A percentile compares a stretch with the other conserved stretches of the same genome.
Conservation (phyloP, 495 filamentous ascomycete genomes). For the Hypoxylon crocopeplum region DNA sequence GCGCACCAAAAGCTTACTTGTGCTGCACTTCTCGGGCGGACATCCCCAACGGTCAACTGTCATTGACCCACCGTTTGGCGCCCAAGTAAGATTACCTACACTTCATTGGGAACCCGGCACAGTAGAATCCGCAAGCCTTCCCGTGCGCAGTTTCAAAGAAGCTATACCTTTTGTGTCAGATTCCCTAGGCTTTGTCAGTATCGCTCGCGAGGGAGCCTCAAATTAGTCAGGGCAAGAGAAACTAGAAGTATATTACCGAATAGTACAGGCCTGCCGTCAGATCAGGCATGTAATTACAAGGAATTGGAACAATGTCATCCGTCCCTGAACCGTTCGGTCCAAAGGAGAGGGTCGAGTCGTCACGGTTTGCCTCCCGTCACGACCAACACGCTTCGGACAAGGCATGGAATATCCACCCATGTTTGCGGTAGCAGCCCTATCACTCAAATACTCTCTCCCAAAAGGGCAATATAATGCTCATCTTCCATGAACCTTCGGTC, state of each 20-base stretch:
- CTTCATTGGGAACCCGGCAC: conserved; percentile 31
- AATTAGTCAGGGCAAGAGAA: conserved; percentile 20
- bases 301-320: conserved; percentile 3
- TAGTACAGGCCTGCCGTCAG: conserved; percentile 10
- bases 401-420: conserved; percentile 36
- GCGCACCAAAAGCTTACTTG: conserved; percentile 35
- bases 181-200: conserved; percentile 13
- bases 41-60: conserved; percentile 44
- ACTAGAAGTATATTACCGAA: conserved; percentile 8
- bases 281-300: conserved; percentile 13
- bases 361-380: conserved; percentile 11
- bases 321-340: conserved; percentile 12
- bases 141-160: conserved; percentile 21
- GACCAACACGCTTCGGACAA: conserved; percentile 26
- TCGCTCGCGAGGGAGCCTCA: conserved; percentile 21
- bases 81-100: conserved; percentile 40
- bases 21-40: conserved; percentile 38
- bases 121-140: conserved; percentile 15
- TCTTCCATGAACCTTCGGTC: conserved; percentile 51
- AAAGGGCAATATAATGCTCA: conserved; percentile 48
- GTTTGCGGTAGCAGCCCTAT: conserved; percentile 42
- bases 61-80: conserved; percentile 38
- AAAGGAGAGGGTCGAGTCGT: conserved; percentile 24
- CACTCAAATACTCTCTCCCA: conserved; percentile 39
- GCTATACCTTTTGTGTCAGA: conserved; percentile 31